Evolutionary conservation across 768 basidiomycete genomes (phyloP).

Genomic region (Calocybe cyanea): DNA sequence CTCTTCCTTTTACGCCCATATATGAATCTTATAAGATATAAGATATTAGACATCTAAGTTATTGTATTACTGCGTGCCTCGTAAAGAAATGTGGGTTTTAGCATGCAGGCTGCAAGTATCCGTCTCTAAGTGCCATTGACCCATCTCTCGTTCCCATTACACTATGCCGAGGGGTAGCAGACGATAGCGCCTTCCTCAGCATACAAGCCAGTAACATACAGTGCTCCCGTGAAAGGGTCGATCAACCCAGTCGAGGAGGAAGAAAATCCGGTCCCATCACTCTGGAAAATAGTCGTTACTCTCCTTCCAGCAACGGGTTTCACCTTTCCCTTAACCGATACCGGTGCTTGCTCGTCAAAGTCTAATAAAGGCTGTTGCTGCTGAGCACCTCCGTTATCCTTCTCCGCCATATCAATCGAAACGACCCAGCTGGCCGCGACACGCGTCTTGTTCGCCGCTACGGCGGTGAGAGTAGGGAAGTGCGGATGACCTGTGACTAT

Average conservation of each 20-base stretch:
- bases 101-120: too few relatives aligned
- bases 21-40: too few relatives aligned
- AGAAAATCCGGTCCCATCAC: conserved; percentile 59
- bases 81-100: too few relatives aligned
- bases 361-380: conserved; percentile 9
- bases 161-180: conserved; percentile 29
- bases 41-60: too few relatives aligned
- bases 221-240: conserved; percentile 42
- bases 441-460: conserved; percentile 41
- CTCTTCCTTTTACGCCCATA: too few relatives aligned
- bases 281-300: conserved; percentile 69
- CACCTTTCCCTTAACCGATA: conserved; percentile 42
- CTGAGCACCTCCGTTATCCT: neutral
- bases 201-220: conserved; percentile 61
- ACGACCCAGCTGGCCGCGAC: conserved; percentile 59
- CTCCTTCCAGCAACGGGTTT: conserved; percentile 32
- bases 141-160: too few relatives aligned
- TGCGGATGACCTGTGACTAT: conserved; percentile 67
- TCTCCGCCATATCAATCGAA: conserved; percentile 31
- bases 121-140: too few relatives aligned
- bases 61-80: too few relatives aligned
- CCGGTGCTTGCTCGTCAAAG: conserved; percentile 44
- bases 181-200: conserved; percentile 48
- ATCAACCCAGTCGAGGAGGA: conserved; percentile 49
- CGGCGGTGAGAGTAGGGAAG: conserved; percentile 45